These are phyloP conservation scores for Quercus engelmannii DNA, from an alignment of 306 rosid genomes.

Conservation along the genomic window DNA sequence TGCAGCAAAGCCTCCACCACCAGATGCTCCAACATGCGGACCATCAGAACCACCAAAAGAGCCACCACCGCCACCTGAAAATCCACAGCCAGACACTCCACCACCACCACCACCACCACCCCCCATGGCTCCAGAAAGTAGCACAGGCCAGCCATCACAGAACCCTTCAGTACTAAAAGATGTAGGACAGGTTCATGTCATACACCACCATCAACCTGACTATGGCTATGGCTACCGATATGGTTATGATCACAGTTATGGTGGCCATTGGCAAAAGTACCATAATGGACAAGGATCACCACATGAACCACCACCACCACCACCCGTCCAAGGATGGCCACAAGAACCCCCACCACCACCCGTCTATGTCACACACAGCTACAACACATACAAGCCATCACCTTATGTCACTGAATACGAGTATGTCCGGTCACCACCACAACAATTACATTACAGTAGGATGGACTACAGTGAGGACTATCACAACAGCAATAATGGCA, in stretches of 20 bases:
- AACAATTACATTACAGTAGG: constrained; percentile 32
- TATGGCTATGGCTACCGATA: constrained; percentile 36
- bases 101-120: constrained; percentile 13
- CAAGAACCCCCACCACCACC: constrained; percentile 27
- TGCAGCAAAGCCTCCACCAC: constrained; percentile 13
- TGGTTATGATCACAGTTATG: constrained; percentile 27
- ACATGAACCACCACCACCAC: constrained; percentile 13
- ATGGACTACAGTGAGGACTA: constrained; percentile 48
- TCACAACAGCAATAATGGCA: constrained; percentile 22
- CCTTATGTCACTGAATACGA: constrained; percentile 59
- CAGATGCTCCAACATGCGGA: constrained; percentile 30
- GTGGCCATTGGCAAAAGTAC: constrained; percentile 33
- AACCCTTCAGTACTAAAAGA: constrained; percentile 28
- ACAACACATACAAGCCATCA: constrained; percentile 61
- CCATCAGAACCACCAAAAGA: constrained; percentile 32
- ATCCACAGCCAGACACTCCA: constrained; percentile 28
- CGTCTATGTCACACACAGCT: constrained; percentile 53
- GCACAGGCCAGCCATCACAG: constrained; percentile 26
- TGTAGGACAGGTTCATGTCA: constrained; percentile 40
- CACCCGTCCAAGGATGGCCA: constrained; percentile 18
- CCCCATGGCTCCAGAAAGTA: constrained; percentile 22
- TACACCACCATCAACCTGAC: constrained; percentile 42
- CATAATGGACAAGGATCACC: constrained; percentile 32
- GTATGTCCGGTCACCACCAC: constrained; percentile 50
- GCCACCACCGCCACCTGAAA: constrained; percentile 26